Conservation (phyloP, 768 basidiomycete genomes). For the Stropharia rugosoannulata region DNA sequence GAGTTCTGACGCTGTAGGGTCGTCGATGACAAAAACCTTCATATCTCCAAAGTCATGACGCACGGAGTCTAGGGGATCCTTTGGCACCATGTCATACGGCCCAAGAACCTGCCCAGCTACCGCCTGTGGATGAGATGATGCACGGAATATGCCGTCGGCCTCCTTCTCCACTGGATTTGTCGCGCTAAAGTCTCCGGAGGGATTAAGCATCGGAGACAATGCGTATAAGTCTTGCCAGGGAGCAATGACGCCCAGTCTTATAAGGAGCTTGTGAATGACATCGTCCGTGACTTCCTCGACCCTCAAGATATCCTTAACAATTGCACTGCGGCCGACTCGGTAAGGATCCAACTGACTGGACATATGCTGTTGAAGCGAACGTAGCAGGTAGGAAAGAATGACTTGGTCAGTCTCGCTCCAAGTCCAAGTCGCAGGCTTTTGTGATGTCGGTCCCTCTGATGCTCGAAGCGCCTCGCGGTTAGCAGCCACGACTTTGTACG, state of each 20-base stretch:
- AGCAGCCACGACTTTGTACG: slow-evolving; percentile 7
- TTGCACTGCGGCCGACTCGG: slow-evolving; percentile 42
- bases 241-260: slow-evolving; percentile 71
- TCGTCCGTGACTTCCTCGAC: slow-evolving; percentile 27
- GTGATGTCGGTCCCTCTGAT: slow-evolving; percentile 10
- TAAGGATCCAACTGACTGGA: slow-evolving; percentile 66
- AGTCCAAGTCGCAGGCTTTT: slow-evolving; percentile 22
- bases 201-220: slow-evolving; percentile 35
- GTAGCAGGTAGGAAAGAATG: slow-evolving; percentile 59
- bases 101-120: slow-evolving; percentile 38
- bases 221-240: slow-evolving; percentile 77
- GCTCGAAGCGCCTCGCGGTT: neutral
- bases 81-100: slow-evolving; percentile 60
- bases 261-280: slow-evolving; percentile 48
- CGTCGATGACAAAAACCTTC: slow-evolving; percentile 88
- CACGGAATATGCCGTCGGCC: slow-evolving; percentile 26
- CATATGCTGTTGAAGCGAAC: slow-evolving; percentile 48
- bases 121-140: slow-evolving; percentile 24
- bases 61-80: slow-evolving; percentile 65
- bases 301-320: slow-evolving; percentile 57
- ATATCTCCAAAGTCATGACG: slow-evolving; percentile 86
- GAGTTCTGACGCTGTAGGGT: slow-evolving; percentile 74
- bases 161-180: slow-evolving; percentile 22
- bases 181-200: slow-evolving; percentile 30
- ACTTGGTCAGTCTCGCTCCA: slow-evolving; percentile 55